Percentiles rank a stretch among this genome's conserved stretches.
phyloP scores from a whole-genome alignment of 2,329 filamentous ascomycete species.

The Venturia effusa region DNA sequence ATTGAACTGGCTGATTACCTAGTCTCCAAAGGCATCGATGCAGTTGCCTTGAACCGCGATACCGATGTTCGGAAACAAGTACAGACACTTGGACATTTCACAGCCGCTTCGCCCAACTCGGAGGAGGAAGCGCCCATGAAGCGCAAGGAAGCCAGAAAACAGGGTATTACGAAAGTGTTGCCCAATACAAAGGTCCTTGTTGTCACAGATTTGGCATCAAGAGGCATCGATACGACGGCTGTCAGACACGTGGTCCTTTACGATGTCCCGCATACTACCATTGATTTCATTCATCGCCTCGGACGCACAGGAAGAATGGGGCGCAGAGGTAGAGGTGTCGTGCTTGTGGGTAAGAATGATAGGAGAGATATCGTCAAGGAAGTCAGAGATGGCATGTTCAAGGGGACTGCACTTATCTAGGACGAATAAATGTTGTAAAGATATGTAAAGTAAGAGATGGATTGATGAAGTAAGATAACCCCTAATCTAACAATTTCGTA shows the following conservation, averaged over 20 bases:
- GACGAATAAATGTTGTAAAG: neutral
- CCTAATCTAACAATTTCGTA: neutral
- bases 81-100: slow-evolving; percentile 11
- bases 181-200: slow-evolving; percentile 83
- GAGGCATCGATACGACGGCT: slow-evolving; percentile 87
- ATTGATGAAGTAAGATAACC: neutral
- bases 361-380: slow-evolving; percentile 83
- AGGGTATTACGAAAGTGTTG: slow-evolving; percentile 36
- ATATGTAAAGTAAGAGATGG: slow-evolving; percentile 2
- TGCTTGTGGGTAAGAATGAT: slow-evolving; percentile 82
- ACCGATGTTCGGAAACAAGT: slow-evolving; percentile 30
- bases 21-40: slow-evolving; percentile 75
- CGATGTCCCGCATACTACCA: slow-evolving; percentile 94
- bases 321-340: slow-evolving; percentile 75
- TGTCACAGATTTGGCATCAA: slow-evolving; percentile 82
- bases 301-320: slow-evolving; percentile 91
- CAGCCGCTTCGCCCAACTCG: neutral
- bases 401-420: slow-evolving; percentile 38
- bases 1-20: slow-evolving; percentile 72
- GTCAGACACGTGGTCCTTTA: slow-evolving; percentile 89
- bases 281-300: slow-evolving; percentile 95
- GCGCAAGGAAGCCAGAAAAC: neutral
- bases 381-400: slow-evolving; percentile 64
- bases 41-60: slow-evolving; percentile 75
- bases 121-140: neutral